Base-by-base conservation (phyloP, 1,284 basidiomycete species). In the Puccinia triticina region DNA sequence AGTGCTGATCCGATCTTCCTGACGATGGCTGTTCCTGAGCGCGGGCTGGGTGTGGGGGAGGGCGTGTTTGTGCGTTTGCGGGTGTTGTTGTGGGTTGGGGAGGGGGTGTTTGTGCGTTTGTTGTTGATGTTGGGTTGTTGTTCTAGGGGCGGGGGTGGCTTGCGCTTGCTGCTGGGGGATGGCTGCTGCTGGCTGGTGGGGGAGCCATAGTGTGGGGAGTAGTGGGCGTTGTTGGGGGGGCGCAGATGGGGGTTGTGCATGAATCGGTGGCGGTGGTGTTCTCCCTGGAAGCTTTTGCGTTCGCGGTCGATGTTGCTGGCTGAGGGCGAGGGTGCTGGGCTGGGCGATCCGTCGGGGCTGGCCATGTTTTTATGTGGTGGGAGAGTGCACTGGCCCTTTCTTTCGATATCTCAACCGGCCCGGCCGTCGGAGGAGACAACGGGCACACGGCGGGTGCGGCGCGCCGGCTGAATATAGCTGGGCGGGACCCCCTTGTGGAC, bases 241-340 rank as follows among this genome's bases (percentile, higher is more conserved):
- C 78, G 69, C 14, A 81, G 55, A 55, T 81, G 55, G 14, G 34
- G 78, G 57, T 72, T 21, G 50, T 3, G 66, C 79, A 82, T 82
- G 57, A 34, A 82, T 40, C 79, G 69, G n/a, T 82, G 79, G 21
- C 79, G 55, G 59, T 82, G 79, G 50, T 82, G 79, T 16, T 82
- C 79, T 1, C 71, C 79, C 40, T 82, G 79, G 46, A 82, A 82
- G 55, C 71, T 74, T 32, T 43, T 55, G 21, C 79, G 69, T 23
- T 82, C 79, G 50, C 18, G 10, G 29, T 61, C 23, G 43, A 3
- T 43, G 40, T 21, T 29, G 43, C 18, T 48, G 69, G 26, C 2
- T 50, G 69, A 23, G 66, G 34, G 10, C 34, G 12, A 21, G 69
- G 23, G 26, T 72, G 40, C 18, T 48, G 64, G 14, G 32, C 7